Conservation (phyloP, 2,329 filamentous ascomycete genomes). For the Monilinia fructigena region DNA sequence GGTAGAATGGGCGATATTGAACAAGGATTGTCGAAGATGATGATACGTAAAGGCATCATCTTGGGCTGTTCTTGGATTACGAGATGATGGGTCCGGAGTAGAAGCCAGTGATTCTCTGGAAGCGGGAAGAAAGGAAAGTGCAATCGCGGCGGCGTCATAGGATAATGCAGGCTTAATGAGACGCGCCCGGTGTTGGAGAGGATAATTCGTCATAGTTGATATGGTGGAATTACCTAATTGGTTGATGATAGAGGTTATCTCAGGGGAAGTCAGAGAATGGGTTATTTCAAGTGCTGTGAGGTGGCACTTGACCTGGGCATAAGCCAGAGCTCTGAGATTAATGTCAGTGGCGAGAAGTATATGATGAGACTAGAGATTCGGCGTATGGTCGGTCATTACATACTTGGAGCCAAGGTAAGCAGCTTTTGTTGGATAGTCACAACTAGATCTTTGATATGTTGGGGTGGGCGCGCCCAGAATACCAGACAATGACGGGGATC, state of each 20-base stretch:
- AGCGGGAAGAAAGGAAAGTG: slow-evolving; percentile 82
- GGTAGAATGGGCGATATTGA: slow-evolving; percentile 56
- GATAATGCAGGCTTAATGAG: slow-evolving; percentile 81
- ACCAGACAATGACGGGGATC: slow-evolving; percentile 82
- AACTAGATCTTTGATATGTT: slow-evolving; percentile 67
- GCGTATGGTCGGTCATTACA: slow-evolving; percentile 40
- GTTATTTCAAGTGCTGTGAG: slow-evolving; percentile 82
- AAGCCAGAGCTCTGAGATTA: slow-evolving; percentile 70
- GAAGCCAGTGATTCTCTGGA: slow-evolving; percentile 54
- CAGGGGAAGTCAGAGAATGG: slow-evolving; percentile 69
- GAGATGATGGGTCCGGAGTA: slow-evolving; percentile 2
- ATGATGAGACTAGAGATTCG: not conserved
- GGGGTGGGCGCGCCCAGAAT: slow-evolving; percentile 82
- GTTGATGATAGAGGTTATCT: slow-evolving; percentile 64
- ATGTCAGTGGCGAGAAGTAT: not conserved
- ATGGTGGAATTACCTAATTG: slow-evolving; percentile 54
- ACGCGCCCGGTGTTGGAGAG: slow-evolving; percentile 64
- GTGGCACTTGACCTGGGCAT: slow-evolving; percentile 80
- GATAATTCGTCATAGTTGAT: slow-evolving; percentile 62
- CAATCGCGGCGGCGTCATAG: slow-evolving; percentile 81
- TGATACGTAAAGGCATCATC: slow-evolving; percentile 81
- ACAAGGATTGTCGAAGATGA: slow-evolving; percentile 80
- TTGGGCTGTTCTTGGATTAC: slow-evolving; percentile 41
- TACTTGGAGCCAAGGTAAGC: slow-evolving; percentile 65
- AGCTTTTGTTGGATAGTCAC: slow-evolving; percentile 66